Evolutionary conservation across 169 alveolate species (phyloP).

Genomic region (Plasmodium berghei): DNA sequence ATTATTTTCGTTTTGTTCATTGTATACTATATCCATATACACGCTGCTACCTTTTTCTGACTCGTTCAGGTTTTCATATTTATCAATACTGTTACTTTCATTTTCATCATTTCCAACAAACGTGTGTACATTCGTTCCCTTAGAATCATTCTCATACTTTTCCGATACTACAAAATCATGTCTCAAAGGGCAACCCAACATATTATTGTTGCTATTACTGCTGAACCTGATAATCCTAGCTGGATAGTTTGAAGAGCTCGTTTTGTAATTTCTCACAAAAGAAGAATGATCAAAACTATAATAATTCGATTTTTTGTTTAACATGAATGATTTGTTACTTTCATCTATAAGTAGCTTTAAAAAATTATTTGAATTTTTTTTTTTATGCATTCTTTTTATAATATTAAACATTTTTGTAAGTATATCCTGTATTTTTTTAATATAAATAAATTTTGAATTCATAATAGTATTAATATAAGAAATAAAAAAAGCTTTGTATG

Average conservation of each 20-base stretch:
- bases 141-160: background rate
- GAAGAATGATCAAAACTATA: background rate
- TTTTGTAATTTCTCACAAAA: background rate
- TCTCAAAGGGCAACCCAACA: background rate
- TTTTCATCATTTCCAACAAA: too few relatives aligned
- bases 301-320: background rate
- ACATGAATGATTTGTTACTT: background rate
- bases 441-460: slow-evolving; percentile 48
- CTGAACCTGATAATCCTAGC: background rate
- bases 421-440: slow-evolving; percentile 38
- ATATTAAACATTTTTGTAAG: slow-evolving; percentile 33
- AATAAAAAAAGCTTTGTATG: slow-evolving; percentile 54
- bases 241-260: background rate
- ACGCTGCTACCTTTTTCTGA: slow-evolving; percentile 50
- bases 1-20: slow-evolving; percentile 14
- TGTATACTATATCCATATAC: slow-evolving; percentile 10
- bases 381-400: slow-evolving; percentile 50
- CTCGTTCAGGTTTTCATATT: slow-evolving; percentile 18
- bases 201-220: background rate
- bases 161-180: background rate
- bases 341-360: background rate
- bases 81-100: background rate
- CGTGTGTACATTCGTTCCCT: too few relatives aligned
- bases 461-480: slow-evolving; percentile 41
- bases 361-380: slow-evolving; percentile 4